Percentiles rank a stretch among this genome's conserved stretches.
phyloP scores from a whole-genome alignment of 1,284 basidiomycete genomes.

The Coniferiporia sulphurascens region DNA sequence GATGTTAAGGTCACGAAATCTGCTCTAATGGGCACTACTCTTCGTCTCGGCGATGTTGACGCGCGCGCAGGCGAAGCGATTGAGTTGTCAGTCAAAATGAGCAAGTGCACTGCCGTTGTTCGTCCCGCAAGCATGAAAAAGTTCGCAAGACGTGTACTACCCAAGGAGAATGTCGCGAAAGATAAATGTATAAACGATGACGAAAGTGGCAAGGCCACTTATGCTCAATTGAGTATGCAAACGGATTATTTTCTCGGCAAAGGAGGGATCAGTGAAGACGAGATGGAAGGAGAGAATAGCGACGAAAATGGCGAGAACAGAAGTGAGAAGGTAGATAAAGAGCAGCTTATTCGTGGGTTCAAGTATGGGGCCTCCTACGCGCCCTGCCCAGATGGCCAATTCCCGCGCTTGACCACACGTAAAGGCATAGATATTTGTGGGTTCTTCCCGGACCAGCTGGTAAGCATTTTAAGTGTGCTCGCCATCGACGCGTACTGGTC shows the following conservation, averaged over 20 bases:
- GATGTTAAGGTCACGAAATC: conserved; percentile 69
- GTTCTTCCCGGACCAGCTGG: conserved; percentile 69
- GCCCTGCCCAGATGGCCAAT: conserved; percentile 78
- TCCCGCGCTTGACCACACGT: conserved; percentile 63
- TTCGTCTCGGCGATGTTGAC: conserved; percentile 74
- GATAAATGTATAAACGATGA: conserved; percentile 24
- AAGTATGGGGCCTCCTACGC: conserved; percentile 90
- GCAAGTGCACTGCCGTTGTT: conserved; percentile 77
- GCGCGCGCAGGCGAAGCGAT: conserved; percentile 64
- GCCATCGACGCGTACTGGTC: not conserved
- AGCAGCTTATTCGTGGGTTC: conserved; percentile 78
- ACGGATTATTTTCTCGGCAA: conserved; percentile 55
- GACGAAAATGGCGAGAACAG: conserved; percentile 28
- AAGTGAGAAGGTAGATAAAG: conserved; percentile 66
- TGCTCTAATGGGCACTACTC: conserved; percentile 50
- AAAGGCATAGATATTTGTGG: conserved; percentile 87
- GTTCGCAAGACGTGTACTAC: conserved; percentile 46
- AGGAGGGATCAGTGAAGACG: conserved; percentile 28
- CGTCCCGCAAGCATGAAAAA: conserved; percentile 81
- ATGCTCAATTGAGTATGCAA: conserved; percentile 50
- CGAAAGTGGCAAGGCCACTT: conserved; percentile 36
- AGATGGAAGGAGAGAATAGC: conserved; percentile 26
- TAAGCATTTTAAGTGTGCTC: conserved; percentile 31
- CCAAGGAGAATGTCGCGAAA: conserved; percentile 20
- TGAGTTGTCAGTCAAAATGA: conserved; percentile 70